These are phyloP conservation scores for Trichosporon faecale DNA, from an alignment of 1,284 basidiomycete genomes.

Conservation along the genomic window DNA sequence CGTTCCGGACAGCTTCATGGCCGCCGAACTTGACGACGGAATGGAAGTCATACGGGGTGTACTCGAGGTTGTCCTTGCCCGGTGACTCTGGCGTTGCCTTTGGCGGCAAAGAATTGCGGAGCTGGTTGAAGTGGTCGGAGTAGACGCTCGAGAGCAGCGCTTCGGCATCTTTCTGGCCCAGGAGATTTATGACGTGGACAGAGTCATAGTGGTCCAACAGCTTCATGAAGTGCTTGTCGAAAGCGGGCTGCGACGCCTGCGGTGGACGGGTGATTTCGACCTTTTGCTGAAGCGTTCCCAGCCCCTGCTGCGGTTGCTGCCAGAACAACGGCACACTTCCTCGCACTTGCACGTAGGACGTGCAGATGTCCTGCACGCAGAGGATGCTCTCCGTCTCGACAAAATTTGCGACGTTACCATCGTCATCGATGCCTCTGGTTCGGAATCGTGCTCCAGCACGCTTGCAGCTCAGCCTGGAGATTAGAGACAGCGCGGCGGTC, in stretches of 20 bases:
- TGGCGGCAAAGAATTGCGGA: constrained; percentile 47
- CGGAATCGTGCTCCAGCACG: constrained; percentile 96
- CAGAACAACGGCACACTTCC: constrained; percentile 96
- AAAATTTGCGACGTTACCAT: constrained; percentile 95
- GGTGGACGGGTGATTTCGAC: constrained; percentile 91
- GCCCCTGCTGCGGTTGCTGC: constrained; percentile 80
- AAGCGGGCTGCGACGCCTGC: constrained; percentile 86
- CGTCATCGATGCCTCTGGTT: constrained; percentile 94
- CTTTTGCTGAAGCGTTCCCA: constrained; percentile 82
- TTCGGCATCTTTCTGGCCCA: constrained; percentile 90
- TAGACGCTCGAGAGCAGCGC: constrained; percentile 78
- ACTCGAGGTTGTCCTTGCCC: constrained; percentile 41
- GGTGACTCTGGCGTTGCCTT: constrained; percentile 29
- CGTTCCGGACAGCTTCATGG: constrained; percentile 77
- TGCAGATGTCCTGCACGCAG: constrained; percentile 73
- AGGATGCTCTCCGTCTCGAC: constrained; percentile 95
- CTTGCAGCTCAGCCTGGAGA: constrained; percentile 88
- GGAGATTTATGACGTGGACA: constrained; percentile 79
- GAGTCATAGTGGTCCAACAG: constrained; percentile 77
- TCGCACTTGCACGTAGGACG: constrained; percentile 88
- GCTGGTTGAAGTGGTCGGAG: constrained; percentile 64
- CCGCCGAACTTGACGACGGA: constrained; percentile 74
- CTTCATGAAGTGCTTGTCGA: constrained; percentile 86
- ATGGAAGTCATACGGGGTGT: constrained; percentile 96
- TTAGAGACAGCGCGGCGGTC: constrained; percentile 63